Evolutionary conservation across 1,284 basidiomycete genomes (phyloP).

Genomic region (Marasmius sp.): DNA sequence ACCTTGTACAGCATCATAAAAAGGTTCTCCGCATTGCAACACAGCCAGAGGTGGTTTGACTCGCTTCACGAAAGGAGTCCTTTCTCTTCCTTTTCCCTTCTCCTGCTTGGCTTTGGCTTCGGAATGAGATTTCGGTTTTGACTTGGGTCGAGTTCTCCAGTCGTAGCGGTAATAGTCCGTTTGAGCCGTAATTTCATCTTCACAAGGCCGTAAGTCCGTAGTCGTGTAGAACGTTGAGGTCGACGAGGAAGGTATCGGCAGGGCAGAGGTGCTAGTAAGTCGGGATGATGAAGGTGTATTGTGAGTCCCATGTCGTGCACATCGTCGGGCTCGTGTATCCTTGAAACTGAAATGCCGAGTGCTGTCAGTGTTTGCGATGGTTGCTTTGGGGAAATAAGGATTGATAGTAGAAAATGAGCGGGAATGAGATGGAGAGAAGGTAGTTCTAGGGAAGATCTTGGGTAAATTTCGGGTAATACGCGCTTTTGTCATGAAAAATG

Average conservation of each 20-base stretch:
- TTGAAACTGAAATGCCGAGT: neutral
- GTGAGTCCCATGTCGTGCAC: neutral
- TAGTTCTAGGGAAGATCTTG: too few relatives aligned
- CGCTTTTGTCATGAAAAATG: too few relatives aligned
- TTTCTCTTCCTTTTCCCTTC: slow-evolving; percentile 1
- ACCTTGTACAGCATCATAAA: slow-evolving; percentile 42
- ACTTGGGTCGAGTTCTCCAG: slow-evolving; percentile 37
- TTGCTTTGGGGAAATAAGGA: neutral
- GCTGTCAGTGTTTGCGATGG: too few relatives aligned
- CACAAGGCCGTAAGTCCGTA: neutral
- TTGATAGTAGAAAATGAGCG: neutral
- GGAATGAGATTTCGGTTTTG: slow-evolving; percentile 32
- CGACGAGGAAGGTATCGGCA: neutral
- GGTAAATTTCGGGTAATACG: too few relatives aligned
- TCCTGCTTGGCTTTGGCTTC: slow-evolving; percentile 4
- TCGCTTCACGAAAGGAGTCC: slow-evolving; percentile 28
- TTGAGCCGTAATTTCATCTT: too few relatives aligned
- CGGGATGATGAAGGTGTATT: neutral
- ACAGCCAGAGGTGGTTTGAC: slow-evolving; percentile 32
- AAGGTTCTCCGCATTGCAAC: slow-evolving; percentile 34
- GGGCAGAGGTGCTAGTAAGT: neutral
- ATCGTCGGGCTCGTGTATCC: neutral
- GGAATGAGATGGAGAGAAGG: too few relatives aligned
- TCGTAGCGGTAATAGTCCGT: slow-evolving; percentile 29
- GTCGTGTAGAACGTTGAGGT: neutral